Percentiles rank a stretch among this genome's conserved stretches.
phyloP scores from a whole-genome alignment of 2,329 filamentous ascomycete species.

The Lasiodiplodia gonubiensis region DNA sequence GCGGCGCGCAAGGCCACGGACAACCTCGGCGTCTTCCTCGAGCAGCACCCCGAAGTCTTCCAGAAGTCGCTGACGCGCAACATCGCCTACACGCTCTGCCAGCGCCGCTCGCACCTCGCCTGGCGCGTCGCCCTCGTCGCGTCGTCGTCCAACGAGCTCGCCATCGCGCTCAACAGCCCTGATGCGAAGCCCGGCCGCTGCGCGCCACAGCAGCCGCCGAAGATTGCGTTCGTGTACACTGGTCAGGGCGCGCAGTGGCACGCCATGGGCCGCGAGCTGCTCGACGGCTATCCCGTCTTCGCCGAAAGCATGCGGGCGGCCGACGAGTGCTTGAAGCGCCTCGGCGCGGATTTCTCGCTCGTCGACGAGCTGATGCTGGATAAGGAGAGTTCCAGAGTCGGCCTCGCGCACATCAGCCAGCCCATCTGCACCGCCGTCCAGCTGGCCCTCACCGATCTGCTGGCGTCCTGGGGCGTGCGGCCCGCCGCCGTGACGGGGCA shows the following conservation, averaged over 20 bases:
- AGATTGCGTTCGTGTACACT: constrained; percentile 37
- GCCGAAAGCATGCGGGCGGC: neutral
- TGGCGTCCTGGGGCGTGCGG: constrained; percentile 36
- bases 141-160: constrained; percentile 15
- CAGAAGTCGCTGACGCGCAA: constrained; percentile 26
- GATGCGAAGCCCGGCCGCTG: constrained; percentile 5
- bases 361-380: constrained; percentile 36
- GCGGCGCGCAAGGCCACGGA: constrained; percentile 9
- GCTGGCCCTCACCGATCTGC: constrained; percentile 37
- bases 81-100: constrained; percentile 26
- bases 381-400: constrained; percentile 32
- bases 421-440: constrained; percentile 38
- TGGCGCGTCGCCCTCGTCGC: constrained; percentile 21
- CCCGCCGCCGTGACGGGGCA: constrained; percentile 39
- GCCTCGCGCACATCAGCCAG: constrained; percentile 36
- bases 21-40: constrained; percentile 23
- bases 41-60: constrained; percentile 27
- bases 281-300: constrained; percentile 26
- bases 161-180: constrained; percentile 5
- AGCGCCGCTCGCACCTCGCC: constrained; percentile 20
- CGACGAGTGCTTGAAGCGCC: constrained; percentile 26
- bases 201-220: neutral
- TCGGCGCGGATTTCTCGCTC: constrained; percentile 31
- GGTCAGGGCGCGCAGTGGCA: constrained; percentile 42
- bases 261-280: constrained; percentile 31